These are phyloP conservation scores for Symbiotaphrina buchneri DNA, from an alignment of 495 filamentous ascomycete species.

Conservation along the genomic window DNA sequence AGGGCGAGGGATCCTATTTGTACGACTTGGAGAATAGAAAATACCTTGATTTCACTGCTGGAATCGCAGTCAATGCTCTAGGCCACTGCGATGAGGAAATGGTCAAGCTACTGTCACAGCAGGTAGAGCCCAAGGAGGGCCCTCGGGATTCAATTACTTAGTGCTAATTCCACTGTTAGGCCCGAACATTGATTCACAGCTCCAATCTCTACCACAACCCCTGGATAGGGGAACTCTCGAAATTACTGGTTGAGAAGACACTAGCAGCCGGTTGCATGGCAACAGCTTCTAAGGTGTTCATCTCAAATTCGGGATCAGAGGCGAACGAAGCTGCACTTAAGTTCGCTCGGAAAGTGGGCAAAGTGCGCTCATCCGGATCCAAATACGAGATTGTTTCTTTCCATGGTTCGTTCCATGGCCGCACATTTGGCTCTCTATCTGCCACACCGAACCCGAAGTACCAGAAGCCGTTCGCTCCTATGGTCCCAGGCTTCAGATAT, in stretches of 20 bases:
- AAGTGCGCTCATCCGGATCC: slow-evolving; percentile 37
- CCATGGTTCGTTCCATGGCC: slow-evolving; percentile 78
- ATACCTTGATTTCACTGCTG: slow-evolving; percentile 87
- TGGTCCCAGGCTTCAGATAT: slow-evolving; percentile 83
- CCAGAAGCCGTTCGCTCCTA: slow-evolving; percentile 80
- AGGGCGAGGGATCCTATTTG: slow-evolving; percentile 64
- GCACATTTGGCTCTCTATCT: slow-evolving; percentile 78
- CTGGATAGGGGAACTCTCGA: slow-evolving; percentile 73
- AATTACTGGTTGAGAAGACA: slow-evolving; percentile 65
- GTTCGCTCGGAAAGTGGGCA: slow-evolving; percentile 80
- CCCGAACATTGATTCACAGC: slow-evolving; percentile 61
- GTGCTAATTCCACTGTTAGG: slow-evolving; percentile 10
- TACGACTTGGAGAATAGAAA: slow-evolving; percentile 76
- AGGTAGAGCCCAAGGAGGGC: slow-evolving; percentile 24
- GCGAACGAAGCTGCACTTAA: slow-evolving; percentile 97
- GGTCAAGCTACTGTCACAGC: slow-evolving; percentile 42
- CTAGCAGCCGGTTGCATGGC: slow-evolving; percentile 55
- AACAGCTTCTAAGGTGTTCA: slow-evolving; percentile 58
- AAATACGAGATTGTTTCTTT: slow-evolving; percentile 82
- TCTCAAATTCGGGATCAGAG: slow-evolving; percentile 87
- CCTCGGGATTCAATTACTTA: background rate
- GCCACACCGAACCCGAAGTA: slow-evolving; percentile 99
- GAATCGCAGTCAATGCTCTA: slow-evolving; percentile 85
- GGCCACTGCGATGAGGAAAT: slow-evolving; percentile 69
- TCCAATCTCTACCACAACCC: slow-evolving; percentile 94